A percentile compares a stretch with the other conserved stretches of the same genome.
These are phyloP conservation scores for Termitomyces sp. DNA, from an alignment of 768 basidiomycete genomes.

Conservation along the genomic window DNA sequence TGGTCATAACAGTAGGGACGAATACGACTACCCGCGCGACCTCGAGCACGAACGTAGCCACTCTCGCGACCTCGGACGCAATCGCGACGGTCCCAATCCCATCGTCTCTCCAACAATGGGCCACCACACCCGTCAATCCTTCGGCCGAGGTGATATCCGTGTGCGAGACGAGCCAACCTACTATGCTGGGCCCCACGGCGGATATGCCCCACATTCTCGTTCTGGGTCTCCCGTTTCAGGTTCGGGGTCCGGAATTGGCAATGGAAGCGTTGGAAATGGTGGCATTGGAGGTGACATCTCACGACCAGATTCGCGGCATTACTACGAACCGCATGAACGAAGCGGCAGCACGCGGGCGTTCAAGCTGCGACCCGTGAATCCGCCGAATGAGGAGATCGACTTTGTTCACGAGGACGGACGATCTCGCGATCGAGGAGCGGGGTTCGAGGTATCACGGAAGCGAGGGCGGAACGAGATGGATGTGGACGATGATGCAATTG, in stretches of 20 bases:
- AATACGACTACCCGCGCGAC: constrained; percentile 43
- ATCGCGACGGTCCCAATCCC: constrained; percentile 17
- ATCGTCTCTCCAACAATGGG: constrained; percentile 37
- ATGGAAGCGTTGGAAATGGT: not conserved
- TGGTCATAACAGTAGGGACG: constrained; percentile 48
- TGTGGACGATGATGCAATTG: constrained; percentile 45
- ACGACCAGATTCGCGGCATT: constrained; percentile 48
- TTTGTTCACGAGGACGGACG: constrained; percentile 51
- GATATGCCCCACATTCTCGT: constrained; percentile 39
- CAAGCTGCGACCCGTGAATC: constrained; percentile 46
- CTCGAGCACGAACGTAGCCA: constrained; percentile 21
- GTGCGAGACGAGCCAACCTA: constrained; percentile 24
- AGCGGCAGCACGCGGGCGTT: constrained; percentile 29
- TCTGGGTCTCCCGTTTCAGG: constrained; percentile 55
- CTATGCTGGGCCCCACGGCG: constrained; percentile 23
- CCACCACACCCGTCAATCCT: constrained; percentile 26
- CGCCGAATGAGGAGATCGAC: constrained; percentile 41
- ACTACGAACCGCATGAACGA: constrained; percentile 39
- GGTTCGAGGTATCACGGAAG: constrained; percentile 35
- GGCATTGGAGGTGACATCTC: constrained; percentile 32
- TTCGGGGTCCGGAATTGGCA: constrained; percentile 40
- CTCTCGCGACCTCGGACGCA: constrained; percentile 16
- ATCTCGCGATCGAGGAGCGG: constrained; percentile 33
- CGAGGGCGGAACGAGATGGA: constrained; percentile 62
- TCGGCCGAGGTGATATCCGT: constrained; percentile 24